phyloP scores from a whole-genome alignment of 2,329 filamentous ascomycete species.

The Fusarium burgessii region DNA sequence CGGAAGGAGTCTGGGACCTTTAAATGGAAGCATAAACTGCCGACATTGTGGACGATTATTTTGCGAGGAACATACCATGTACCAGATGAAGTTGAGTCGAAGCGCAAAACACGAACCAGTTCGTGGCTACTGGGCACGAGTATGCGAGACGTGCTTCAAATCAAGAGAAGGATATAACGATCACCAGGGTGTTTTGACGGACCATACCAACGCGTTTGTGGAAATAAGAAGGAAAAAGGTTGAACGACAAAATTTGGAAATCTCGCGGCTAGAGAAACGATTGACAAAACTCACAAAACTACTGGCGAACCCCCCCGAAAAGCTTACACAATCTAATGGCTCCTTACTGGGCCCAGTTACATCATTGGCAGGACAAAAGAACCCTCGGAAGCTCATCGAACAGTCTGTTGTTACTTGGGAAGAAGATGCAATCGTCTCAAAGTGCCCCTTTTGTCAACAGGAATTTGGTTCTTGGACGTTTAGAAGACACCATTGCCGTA shows the following conservation, averaged over 20 bases:
- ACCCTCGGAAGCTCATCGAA: conserved; percentile 83
- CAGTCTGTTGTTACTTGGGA: conserved; percentile 97
- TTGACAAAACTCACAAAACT: conserved; percentile 90
- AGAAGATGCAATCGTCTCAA: conserved; percentile 82
- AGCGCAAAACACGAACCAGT: conserved; percentile 91
- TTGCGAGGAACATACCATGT: conserved; percentile 99
- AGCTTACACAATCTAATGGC: conserved; percentile 63
- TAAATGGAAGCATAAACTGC: conserved; percentile 91
- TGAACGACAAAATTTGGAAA: conserved; percentile 87
- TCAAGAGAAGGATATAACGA: conserved; percentile 96
- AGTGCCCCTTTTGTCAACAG: conserved; percentile 95
- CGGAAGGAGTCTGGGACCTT: conserved; percentile 79
- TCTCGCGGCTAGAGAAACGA: conserved; percentile 90
- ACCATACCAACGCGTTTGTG: conserved; percentile 79
- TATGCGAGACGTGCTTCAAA: conserved; percentile 99
- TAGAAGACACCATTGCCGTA: conserved; percentile 91
- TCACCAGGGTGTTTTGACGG: conserved; percentile 76
- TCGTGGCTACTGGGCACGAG: conserved; percentile 90
- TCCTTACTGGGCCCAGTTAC: conserved; percentile 72
- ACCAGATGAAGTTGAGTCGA: conserved; percentile 96
- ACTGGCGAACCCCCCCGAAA: conserved; percentile 79
- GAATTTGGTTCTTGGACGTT: conserved; percentile 96
- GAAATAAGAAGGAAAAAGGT: conserved; percentile 80
- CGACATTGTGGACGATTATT: conserved; percentile 92
- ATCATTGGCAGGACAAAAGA: conserved; percentile 74